Base-by-base conservation (phyloP, 257 asterid species). In the Ajuga chamaepitys region DNA sequence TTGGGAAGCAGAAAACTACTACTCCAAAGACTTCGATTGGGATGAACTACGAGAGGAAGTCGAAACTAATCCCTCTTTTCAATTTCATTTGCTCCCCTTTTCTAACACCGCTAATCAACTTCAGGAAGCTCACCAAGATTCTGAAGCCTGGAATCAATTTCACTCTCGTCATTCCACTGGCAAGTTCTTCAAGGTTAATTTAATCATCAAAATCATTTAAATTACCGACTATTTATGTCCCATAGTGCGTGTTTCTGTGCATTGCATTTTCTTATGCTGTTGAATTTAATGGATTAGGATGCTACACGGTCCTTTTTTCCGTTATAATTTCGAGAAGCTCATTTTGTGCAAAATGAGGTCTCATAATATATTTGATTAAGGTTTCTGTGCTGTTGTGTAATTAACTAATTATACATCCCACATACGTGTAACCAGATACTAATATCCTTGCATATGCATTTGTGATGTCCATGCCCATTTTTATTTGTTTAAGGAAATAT, bases 91-190 rank as follows among this genome's bases (percentile, higher is more conserved):
- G 22, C 80, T 75, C 38, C 95, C 95, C 38, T 79, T 58, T 53
- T 25, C 70, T 2, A 7, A 66, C 5, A 10, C 24, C 28, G 61
- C 3, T 35, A 57, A 11, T 60, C 75, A 41, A 68, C 48, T 40
- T 59, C 38, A 67, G 47, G 70, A 67, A 16, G 68, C 70, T 46
- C 56, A 35, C 2, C 72, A 72, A 58, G 83, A 83, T 73, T 78
- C 89, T 7, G 82, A 78, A 63, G 95, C 98, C 5, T 91, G 98
- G 98, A 78, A 80, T 70, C 52, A 80, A 5, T 88, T 91, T 58
- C 98, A 91, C 58, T 66, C 89, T 70, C 86, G 84, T 55, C 96
- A 91, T 70, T 84, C 91, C 55, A 81, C 95, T 46, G 98, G 98
- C 5, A 91, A 85, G 75, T 91, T 88, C 89, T 91, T 86, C 83